These are phyloP conservation scores for Atkinsonella hypoxylon DNA, from an alignment of 2,329 filamentous ascomycete species.

Conservation along the genomic window DNA sequence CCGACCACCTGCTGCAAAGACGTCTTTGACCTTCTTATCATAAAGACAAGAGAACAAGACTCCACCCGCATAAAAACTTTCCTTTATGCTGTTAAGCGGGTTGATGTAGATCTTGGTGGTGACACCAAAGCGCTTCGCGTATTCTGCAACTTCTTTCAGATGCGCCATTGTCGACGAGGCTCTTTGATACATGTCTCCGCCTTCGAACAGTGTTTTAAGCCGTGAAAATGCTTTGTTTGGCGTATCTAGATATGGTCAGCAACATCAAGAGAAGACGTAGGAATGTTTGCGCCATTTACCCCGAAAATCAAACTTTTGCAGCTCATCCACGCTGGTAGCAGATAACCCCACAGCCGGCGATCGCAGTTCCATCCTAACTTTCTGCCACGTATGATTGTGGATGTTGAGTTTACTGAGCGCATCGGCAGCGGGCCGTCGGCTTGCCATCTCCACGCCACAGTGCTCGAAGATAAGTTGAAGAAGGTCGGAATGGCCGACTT, in stretches of 20 bases:
- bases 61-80: slow-evolving; percentile 78
- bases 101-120: slow-evolving; percentile 70
- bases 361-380: slow-evolving; percentile 69
- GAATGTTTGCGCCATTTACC: slow-evolving; percentile 30
- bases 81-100: slow-evolving; percentile 78
- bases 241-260: slow-evolving; percentile 29
- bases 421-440: slow-evolving; percentile 65
- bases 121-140: slow-evolving; percentile 64
- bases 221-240: slow-evolving; percentile 45
- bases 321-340: slow-evolving; percentile 79
- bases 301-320: slow-evolving; percentile 84
- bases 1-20: slow-evolving; percentile 85
- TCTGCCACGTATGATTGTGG: slow-evolving; percentile 67
- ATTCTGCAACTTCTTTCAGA: slow-evolving; percentile 64
- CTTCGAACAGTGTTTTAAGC: slow-evolving; percentile 48
- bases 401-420: slow-evolving; percentile 80
- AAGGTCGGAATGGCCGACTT: slow-evolving; percentile 79
- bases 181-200: slow-evolving; percentile 57
- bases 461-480: slow-evolving; percentile 82
- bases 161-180: slow-evolving; percentile 68
- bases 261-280: not conserved
- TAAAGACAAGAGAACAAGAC: slow-evolving; percentile 85
- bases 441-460: slow-evolving; percentile 62
- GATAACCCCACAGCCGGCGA: slow-evolving; percentile 72
- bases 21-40: slow-evolving; percentile 70